phyloP scores from a whole-genome alignment of 106 monocot species.

The Allium sativum region DNA sequence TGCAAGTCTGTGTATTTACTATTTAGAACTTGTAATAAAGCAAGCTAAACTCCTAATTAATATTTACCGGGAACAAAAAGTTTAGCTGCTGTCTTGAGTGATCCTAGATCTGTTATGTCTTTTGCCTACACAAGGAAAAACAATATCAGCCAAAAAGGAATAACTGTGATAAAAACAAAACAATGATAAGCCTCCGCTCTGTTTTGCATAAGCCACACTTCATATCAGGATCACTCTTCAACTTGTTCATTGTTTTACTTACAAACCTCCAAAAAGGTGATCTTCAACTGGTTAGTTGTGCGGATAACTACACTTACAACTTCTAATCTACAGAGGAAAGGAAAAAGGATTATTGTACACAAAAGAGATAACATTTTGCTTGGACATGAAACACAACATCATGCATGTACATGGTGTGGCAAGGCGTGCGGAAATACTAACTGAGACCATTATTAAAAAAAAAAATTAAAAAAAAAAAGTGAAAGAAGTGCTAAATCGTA shows the following conservation, averaged over 20 bases:
- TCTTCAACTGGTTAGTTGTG: conserved; percentile 18
- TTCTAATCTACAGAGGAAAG: conserved; percentile 10
- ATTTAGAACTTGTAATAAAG: background rate
- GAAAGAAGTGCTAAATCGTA: no score
- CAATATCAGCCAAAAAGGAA: background rate
- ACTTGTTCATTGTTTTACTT: background rate
- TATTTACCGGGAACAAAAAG: conserved; percentile 84
- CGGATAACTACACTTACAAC: conserved; percentile 18
- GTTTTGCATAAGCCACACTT: no score
- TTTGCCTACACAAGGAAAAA: conserved; percentile 38
- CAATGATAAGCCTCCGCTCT: no score
- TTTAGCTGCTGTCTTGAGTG: conserved; percentile 74
- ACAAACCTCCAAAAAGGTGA: conserved; percentile 22
- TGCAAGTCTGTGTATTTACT: no score
- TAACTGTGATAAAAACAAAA: no score
- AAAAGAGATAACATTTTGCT: background rate
- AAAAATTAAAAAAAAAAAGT: no score
- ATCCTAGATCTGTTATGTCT: conserved; percentile 87
- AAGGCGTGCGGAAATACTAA: no score
- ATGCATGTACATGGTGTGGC: background rate
- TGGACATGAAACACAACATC: background rate
- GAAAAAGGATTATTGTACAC: background rate
- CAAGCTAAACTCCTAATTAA: background rate
- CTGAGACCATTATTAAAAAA: no score
- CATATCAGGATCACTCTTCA: no score